Conservation (phyloP, 345 rosid species). For the Camelina neglecta region DNA sequence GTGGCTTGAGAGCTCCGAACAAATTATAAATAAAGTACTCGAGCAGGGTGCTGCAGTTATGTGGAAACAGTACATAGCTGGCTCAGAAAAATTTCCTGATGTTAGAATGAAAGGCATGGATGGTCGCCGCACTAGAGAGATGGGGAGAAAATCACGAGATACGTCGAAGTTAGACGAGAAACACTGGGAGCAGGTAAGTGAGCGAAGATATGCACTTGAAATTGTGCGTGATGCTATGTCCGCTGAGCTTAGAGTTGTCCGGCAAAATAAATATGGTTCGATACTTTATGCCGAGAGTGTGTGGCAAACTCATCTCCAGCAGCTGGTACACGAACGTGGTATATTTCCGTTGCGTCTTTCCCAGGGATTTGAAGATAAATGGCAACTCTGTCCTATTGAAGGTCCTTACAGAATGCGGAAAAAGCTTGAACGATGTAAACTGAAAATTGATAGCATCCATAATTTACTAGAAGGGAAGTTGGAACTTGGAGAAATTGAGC, state of each 20-base stretch:
- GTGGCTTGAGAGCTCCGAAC: constrained; percentile 76
- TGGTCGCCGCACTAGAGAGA: constrained; percentile 81
- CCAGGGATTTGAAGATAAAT: constrained; percentile 58
- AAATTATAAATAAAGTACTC: constrained; percentile 67
- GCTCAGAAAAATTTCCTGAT: constrained; percentile 88
- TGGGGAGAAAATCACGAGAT: constrained; percentile 83
- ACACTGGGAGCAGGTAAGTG: constrained; percentile 85
- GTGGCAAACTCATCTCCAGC: constrained; percentile 92
- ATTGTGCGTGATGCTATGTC: constrained; percentile 86
- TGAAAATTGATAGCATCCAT: constrained; percentile 70
- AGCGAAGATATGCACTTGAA: constrained; percentile 84
- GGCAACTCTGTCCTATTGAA: constrained; percentile 98
- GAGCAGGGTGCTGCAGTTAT: constrained; percentile 89
- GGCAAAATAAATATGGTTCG: constrained; percentile 97
- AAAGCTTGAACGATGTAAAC: constrained; percentile 83
- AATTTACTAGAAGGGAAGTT: constrained; percentile 67
- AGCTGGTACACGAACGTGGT: constrained; percentile 90
- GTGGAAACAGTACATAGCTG: constrained; percentile 89
- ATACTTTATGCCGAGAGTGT: constrained; percentile 95
- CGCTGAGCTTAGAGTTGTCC: constrained; percentile 91
- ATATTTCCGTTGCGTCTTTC: constrained; percentile 72
- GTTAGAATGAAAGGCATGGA: constrained; percentile 86
- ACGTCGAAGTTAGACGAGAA: constrained; percentile 66
- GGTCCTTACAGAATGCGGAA: constrained; percentile 98
- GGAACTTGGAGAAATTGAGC: constrained; percentile 64